Percentiles rank a stretch among this genome's conserved stretches.
Evolutionary conservation across 176 grass and related monocot species (phyloP).

Genomic region (Otatea glauca): DNA sequence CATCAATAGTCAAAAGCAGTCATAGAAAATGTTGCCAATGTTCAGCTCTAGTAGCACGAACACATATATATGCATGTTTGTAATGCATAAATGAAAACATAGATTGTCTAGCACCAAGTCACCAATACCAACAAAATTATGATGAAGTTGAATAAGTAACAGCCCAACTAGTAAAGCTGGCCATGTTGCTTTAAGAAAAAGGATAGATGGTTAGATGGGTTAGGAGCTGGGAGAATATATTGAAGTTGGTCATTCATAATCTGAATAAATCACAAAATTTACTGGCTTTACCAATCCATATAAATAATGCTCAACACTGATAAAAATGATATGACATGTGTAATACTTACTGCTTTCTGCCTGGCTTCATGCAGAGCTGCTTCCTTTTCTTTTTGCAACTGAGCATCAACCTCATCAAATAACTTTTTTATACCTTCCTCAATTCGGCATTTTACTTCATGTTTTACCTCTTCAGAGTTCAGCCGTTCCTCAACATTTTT

Average conservation of each 20-base stretch:
- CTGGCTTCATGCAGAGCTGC: slow-evolving; percentile 71
- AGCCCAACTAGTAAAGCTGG: too few relatives aligned
- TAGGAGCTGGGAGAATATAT: background rate
- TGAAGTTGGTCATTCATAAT: background rate
- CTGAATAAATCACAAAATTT: background rate
- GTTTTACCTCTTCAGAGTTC: slow-evolving; percentile 73
- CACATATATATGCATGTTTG: background rate
- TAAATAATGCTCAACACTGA: slow-evolving; percentile 22
- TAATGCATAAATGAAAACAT: background rate
- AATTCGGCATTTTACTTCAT: slow-evolving; percentile 74
- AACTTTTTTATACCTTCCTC: slow-evolving; percentile 86
- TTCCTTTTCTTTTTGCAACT: slow-evolving; percentile 88
- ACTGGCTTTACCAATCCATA: background rate
- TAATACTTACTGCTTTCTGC: slow-evolving; percentile 70
- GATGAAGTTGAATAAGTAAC: too few relatives aligned
- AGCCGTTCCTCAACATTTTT: slow-evolving; percentile 82
- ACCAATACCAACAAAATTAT: too few relatives aligned
- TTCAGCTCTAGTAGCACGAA: background rate
- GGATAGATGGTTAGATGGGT: background rate
- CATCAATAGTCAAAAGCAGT: background rate
- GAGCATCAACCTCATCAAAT: slow-evolving; percentile 82
- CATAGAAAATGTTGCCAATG: background rate
- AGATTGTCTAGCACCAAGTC: background rate
- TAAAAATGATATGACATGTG: slow-evolving; percentile 9
- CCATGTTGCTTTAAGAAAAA: slow-evolving; percentile 13